Evolutionary conservation across 352 stramenopile genomes (phyloP).

Genomic region (Achlya hypogyna): DNA sequence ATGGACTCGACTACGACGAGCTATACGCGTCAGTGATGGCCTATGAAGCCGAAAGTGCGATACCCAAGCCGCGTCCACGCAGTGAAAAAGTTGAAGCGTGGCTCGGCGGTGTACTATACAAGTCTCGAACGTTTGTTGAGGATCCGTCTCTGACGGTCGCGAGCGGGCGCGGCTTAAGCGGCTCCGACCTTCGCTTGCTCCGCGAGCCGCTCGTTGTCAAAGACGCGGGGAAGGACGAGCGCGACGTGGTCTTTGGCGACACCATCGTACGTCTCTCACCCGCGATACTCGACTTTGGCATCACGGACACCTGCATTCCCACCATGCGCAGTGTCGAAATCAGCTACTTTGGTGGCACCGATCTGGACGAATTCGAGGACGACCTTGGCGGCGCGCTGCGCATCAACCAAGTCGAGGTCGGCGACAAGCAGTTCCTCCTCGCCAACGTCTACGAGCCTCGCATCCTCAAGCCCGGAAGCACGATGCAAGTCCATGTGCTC

Average conservation of each 20-base stretch:
- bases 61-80: background rate
- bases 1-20: background rate
- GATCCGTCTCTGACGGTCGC: background rate
- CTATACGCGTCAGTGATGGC: background rate
- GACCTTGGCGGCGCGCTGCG: too few relatives aligned
- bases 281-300: slow-evolving; percentile 1
- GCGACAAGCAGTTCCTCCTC: slow-evolving; percentile 10
- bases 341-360: background rate
- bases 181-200: background rate
- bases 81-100: slow-evolving; percentile 1
- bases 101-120: slow-evolving; percentile 15
- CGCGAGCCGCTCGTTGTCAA: too few relatives aligned
- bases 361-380: background rate
- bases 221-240: background rate
- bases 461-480: background rate
- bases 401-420: background rate
- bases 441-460: background rate
- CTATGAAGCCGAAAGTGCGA: background rate
- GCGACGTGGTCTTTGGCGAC: slow-evolving; percentile 3
- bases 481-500: background rate
- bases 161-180: background rate
- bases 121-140: background rate
- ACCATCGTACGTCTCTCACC: background rate
- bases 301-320: background rate
- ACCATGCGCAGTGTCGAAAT: slow-evolving; percentile 2